Percentiles rank a stretch among this genome's conserved stretches.
These are phyloP conservation scores for Zymoseptoria pseudotritici DNA, from an alignment of 2,329 filamentous ascomycete genomes.

Conservation along the genomic window DNA sequence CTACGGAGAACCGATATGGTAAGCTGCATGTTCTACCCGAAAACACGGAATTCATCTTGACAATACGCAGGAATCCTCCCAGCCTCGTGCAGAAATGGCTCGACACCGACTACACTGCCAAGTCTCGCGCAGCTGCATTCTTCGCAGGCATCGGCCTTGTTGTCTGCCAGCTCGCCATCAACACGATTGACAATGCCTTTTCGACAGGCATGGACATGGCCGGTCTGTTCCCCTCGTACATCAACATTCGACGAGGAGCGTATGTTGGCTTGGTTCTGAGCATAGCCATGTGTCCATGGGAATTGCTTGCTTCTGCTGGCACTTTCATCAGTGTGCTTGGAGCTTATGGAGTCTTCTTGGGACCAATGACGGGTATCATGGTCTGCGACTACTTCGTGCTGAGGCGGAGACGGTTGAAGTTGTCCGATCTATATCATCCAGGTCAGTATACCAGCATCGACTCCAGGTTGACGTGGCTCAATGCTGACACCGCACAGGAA, in stretches of 20 bases:
- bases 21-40: conserved; percentile 26
- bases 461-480: no score
- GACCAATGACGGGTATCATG: conserved; percentile 34
- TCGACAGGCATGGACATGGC: conserved; percentile 50
- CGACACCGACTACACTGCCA: conserved; percentile 25
- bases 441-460: background rate
- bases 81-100: conserved; percentile 35
- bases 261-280: conserved; percentile 42
- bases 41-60: conserved; percentile 30
- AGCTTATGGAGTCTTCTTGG: conserved; percentile 42
- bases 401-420: conserved; percentile 32
- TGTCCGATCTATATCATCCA: conserved; percentile 38
- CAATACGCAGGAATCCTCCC: conserved; percentile 34
- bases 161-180: conserved; percentile 40
- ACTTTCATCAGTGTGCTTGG: conserved; percentile 43
- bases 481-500: background rate
- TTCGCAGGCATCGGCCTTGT: conserved; percentile 42
- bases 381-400: conserved; percentile 42
- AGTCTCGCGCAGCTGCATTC: conserved; percentile 38
- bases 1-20: conserved; percentile 44
- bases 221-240: conserved; percentile 44
- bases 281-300: conserved; percentile 45
- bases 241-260: conserved; percentile 50
- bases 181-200: conserved; percentile 42
- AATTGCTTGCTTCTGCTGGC: conserved; percentile 40